Conservation (phyloP, 306 rosid genomes). For the Prunus fruticosa region DNA sequence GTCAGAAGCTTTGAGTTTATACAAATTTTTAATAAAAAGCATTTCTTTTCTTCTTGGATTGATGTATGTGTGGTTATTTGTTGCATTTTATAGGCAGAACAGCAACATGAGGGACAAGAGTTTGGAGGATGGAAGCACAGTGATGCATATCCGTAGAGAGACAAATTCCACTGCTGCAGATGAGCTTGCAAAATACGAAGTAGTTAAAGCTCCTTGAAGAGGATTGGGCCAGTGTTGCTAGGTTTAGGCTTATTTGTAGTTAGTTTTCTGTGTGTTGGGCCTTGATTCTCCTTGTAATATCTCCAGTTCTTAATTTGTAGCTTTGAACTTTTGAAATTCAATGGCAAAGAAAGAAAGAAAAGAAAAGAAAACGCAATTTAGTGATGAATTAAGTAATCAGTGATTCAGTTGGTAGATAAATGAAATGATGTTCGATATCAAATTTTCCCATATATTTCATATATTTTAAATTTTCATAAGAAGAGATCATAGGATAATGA, state of each 20-base stretch:
- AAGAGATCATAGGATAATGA: no score
- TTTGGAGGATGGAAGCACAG: conserved; percentile 82
- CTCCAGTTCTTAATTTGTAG: background rate
- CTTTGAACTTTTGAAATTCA: background rate
- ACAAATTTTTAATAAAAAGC: background rate
- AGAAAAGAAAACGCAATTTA: background rate
- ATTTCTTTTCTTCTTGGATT: conserved; percentile 1
- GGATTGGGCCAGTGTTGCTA: background rate
- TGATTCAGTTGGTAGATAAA: background rate
- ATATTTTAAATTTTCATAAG: no score
- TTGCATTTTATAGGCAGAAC: conserved; percentile 46
- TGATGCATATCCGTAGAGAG: background rate
- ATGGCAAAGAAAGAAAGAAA: no score
- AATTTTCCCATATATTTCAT: no score
- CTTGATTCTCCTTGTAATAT: background rate
- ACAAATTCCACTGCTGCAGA: background rate
- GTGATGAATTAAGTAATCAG: background rate
- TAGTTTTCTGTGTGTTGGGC: background rate
- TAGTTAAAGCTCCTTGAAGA: background rate
- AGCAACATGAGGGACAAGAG: conserved; percentile 23
- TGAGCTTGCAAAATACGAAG: background rate
- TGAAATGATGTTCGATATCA: background rate
- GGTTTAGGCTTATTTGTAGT: background rate
- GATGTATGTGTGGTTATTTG: background rate
- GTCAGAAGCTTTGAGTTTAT: no score